Evolutionary conservation across 305 asterid species (phyloP), one percentile per base, ranked within the genome.

Genomic region (Nicotiana rustica): DNA sequence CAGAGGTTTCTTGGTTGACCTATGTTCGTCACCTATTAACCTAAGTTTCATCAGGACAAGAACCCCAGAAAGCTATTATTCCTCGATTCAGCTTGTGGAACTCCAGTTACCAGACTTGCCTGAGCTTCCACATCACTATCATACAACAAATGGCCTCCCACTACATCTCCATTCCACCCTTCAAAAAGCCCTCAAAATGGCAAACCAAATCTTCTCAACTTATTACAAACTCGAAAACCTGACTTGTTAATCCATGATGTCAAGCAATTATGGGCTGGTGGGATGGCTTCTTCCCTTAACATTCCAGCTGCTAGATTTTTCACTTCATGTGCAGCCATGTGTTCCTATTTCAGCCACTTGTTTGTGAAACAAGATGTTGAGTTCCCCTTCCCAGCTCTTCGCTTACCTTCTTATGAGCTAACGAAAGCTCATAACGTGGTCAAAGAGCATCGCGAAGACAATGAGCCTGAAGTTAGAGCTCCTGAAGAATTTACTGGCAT

Each of bases 141-240:
- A 79, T 55, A 79, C 75, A 47, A 29, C 62, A n/a, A 79, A 79
- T 41, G 79, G 82, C 44, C 82, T 64, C 75, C 82, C 82, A 19
- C 82, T 14, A 47, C 64, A 44, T 38, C 76, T 65, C 64, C 65
- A 44, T 35, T 44, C 41, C 76, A 47, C 82, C 65, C 64, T 79
- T 33, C 52, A 47, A 62, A 64, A 44, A 7, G n/a, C 65, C 18
- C 82, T 79, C 82, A 15, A 62, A 64, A 62, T 44, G 76, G 31
- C 41, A 44, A 79, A 44, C 82, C 52, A 47, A 64, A 33, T 64
- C 25, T 79, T 3, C 18, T 68, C 47, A 62, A 64, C 64, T 1
- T 79, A 60, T 6, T 79, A 6, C 15, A 25, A 41, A 6, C 82
- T 18, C 47, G 14, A 12, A 44, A 62, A 44, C 82, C 76, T 0